These are phyloP conservation scores for Trichophyton rubrum DNA, from an alignment of 2,329 filamentous ascomycete genomes.

Conservation along the genomic window DNA sequence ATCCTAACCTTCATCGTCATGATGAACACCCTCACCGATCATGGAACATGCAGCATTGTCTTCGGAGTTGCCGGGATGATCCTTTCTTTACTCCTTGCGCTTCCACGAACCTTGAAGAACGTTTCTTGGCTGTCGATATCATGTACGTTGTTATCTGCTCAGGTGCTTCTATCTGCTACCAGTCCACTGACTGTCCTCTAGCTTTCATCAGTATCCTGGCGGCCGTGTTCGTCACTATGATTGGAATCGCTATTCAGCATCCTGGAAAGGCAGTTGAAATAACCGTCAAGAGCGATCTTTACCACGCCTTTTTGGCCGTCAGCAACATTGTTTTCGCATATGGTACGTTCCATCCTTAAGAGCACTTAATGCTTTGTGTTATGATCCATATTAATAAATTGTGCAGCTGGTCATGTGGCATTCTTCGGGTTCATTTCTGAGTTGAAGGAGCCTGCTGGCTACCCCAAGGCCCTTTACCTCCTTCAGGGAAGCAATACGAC, in stretches of 20 bases:
- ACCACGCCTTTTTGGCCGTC: slow-evolving; percentile 47
- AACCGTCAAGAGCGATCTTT: slow-evolving; percentile 34
- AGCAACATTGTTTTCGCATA: slow-evolving; percentile 62
- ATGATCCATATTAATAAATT: background rate
- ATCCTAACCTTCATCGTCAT: slow-evolving; percentile 58
- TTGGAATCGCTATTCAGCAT: slow-evolving; percentile 46
- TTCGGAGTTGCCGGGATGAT: slow-evolving; percentile 49
- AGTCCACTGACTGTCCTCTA: slow-evolving; percentile 15
- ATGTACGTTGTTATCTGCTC: slow-evolving; percentile 29
- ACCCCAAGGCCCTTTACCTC: slow-evolving; percentile 49
- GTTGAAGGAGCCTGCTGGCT: slow-evolving; percentile 48
- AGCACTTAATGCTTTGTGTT: background rate
- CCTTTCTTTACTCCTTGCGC: slow-evolving; percentile 46
- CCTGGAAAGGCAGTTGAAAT: slow-evolving; percentile 29
- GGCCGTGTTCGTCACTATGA: slow-evolving; percentile 55
- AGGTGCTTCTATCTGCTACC: slow-evolving; percentile 10
- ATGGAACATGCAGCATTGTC: slow-evolving; percentile 51
- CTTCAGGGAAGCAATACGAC: slow-evolving; percentile 47
- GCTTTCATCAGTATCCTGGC: slow-evolving; percentile 52
- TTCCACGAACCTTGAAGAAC: slow-evolving; percentile 51
- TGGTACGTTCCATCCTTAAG: slow-evolving; percentile 27
- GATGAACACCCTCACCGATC: slow-evolving; percentile 50
- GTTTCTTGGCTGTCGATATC: slow-evolving; percentile 51
- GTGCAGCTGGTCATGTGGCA: slow-evolving; percentile 46
- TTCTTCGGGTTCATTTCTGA: slow-evolving; percentile 57